Percentiles rank a stretch among this genome's conserved stretches.
Conservation (phyloP, 108 stramenopile genomes). For the Skeletonema menzelii region DNA sequence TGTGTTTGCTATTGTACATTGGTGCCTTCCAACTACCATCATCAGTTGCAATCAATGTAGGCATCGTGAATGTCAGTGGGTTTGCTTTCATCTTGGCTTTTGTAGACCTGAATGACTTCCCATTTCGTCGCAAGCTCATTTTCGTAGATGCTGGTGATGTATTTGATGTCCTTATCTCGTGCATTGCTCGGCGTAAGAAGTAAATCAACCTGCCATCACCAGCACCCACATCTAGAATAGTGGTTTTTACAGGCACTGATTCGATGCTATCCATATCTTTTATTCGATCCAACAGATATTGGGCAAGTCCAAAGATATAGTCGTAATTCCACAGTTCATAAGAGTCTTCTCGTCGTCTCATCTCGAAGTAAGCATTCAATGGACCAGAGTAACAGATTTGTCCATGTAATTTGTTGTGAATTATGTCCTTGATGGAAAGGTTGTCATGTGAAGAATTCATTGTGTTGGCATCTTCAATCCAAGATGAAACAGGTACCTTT, state of each 20-base stretch:
- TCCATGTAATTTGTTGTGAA: slow-evolving; percentile 54
- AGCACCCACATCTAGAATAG: slow-evolving; percentile 81
- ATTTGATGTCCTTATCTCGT: slow-evolving; percentile 1
- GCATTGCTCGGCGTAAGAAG: slow-evolving; percentile 56
- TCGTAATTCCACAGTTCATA: slow-evolving; percentile 83
- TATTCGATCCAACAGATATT: slow-evolving; percentile 59
- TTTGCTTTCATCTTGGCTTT: slow-evolving; percentile 19
- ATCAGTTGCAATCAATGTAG: slow-evolving; percentile 70
- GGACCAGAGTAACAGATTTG: slow-evolving; percentile 63
- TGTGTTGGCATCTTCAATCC: neutral
- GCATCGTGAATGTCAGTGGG: neutral
- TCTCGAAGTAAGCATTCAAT: slow-evolving; percentile 78
- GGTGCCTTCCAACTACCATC: slow-evolving; percentile 77
- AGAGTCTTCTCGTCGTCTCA: slow-evolving; percentile 53
- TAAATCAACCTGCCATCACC: slow-evolving; percentile 80
- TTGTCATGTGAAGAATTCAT: slow-evolving; percentile 8
- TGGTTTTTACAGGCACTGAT: slow-evolving; percentile 20
- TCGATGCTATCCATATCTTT: slow-evolving; percentile 15
- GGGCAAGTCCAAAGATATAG: slow-evolving; percentile 70
- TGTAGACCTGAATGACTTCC: neutral
- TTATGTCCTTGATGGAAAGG: slow-evolving; percentile 47
- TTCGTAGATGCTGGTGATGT: neutral
- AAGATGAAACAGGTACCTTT: slow-evolving; percentile 33
- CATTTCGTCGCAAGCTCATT: slow-evolving; percentile 4
- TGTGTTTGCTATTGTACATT: slow-evolving; percentile 15